phyloP scores from a whole-genome alignment of 169 alveolate genomes.

The Eimeria sp. region DNA sequence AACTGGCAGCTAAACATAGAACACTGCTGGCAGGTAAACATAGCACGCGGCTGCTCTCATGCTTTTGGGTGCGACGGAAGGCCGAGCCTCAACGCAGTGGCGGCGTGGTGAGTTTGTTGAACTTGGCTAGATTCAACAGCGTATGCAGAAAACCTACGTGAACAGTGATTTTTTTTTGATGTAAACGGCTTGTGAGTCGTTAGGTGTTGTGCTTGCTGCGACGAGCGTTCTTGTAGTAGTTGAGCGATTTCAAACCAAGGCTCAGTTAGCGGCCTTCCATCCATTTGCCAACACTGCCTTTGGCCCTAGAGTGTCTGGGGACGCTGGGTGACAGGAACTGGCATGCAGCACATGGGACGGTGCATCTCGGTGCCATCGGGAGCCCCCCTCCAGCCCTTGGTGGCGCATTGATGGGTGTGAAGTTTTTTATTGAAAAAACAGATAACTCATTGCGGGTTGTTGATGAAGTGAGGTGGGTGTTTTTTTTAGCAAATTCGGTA shows the following conservation, averaged over 20 bases:
- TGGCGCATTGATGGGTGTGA: conserved; percentile 17
- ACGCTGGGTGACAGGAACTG: conserved; percentile 38
- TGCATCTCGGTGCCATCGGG: not conserved
- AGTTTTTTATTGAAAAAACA: conserved; percentile 29
- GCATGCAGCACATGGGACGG: conserved; percentile 16
- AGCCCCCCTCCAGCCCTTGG: not conserved
- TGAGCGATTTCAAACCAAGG: not conserved
- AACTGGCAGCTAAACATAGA: not conserved
- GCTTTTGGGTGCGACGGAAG: conserved; percentile 7
- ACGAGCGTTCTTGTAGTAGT: not conserved
- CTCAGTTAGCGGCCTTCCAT: not conserved
- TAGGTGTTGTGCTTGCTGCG: conserved; percentile 30
- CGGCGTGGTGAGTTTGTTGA: conserved; percentile 14
- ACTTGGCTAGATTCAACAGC: not conserved
- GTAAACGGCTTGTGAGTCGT: conserved; percentile 9
- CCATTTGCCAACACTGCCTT: not conserved
- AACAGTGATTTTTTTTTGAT: conserved; percentile 4
- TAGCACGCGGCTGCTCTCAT: not conserved
- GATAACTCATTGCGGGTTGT: conserved; percentile 35
- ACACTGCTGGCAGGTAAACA: not conserved
- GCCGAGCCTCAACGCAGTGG: not conserved
- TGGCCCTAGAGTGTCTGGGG: not conserved
- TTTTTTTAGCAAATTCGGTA: not conserved
- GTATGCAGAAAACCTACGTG: not conserved
- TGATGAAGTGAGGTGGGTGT: not conserved